Evolutionary conservation across 1,284 basidiomycete genomes (phyloP), one percentile per base, ranked within the genome.

Genomic region (Cryptococcus hybrid): DNA sequence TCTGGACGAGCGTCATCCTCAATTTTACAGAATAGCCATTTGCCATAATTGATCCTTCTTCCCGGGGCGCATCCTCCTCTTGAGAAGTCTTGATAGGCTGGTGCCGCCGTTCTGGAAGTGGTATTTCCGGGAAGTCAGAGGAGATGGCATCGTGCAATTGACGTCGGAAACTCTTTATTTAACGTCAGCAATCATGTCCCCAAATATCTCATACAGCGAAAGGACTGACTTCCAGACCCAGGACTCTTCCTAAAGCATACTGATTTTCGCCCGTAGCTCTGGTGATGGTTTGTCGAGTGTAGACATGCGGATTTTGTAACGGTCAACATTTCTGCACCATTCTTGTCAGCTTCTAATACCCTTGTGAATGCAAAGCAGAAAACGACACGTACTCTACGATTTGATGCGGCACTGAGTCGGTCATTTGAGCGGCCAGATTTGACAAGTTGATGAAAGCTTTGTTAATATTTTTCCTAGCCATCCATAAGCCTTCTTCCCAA

Each of bases 241-340:
- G 51, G 7, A 73, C 62, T 18, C 75, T 57, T 0, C 75, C 75
- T 6, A 75, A 60, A 34, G 73, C 67, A 55, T 75, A 73, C 54
- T 76, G 75, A 52, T 74, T 76, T 62, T 75, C 73, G 37, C 73
- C 73, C 1, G 70, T 70, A 1, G 72, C 73, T 34, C 72, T 47
- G 3, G 58, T 60, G 30, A 60, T 54, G 8, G 51, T 48, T n/a
- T 55, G 55, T n/a, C 53, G 52, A 1, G 58, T 60, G 30, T 57
- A 54, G 64, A 71, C 36, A 51, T 60, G 58, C 0, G 58, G 58
- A 38, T 60, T 60, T 60, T 60, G 46, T 52, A 56, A 11, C 58
- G 45, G 15, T 60, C 58, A 3, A 60, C 55, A 34, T 57, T 44
- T 8, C 58, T 60, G 47, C 30, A 18, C 40, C 40, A 46, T 9